A percentile compares a stretch with the other conserved stretches of the same genome.
Conservation (phyloP, 805 yeast genomes). For the Ogataea trehaloabstinens region DNA sequence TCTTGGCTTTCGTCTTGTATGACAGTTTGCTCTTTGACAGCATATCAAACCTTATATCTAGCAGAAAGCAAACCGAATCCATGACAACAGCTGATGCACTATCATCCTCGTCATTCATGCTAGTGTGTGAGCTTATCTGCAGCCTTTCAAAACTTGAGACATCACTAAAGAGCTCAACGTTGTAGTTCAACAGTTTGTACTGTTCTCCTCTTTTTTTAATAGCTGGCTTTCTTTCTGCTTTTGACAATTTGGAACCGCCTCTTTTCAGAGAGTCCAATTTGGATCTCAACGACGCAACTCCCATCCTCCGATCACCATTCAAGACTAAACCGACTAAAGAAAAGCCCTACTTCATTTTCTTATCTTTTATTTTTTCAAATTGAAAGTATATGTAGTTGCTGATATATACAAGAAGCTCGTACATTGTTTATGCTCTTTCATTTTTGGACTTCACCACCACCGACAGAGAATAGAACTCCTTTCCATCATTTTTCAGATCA, state of each 20-base stretch:
- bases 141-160: constrained; percentile 3
- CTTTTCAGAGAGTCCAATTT: constrained; percentile 7
- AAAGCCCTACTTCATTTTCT: too few species aligned
- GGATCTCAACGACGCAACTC: constrained; percentile 7
- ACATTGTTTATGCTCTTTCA: too few species aligned
- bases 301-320: constrained; percentile 5
- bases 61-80: constrained; percentile 18
- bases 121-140: background rate
- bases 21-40: constrained; percentile 24
- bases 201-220: constrained; percentile 9
- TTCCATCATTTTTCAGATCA: constrained; percentile 17
- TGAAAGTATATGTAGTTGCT: too few species aligned
- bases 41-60: constrained; percentile 20
- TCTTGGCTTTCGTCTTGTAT: constrained; percentile 17
- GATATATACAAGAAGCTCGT: too few species aligned
- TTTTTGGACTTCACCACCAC: constrained; percentile 24
- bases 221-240: constrained; percentile 2
- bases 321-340: background rate
- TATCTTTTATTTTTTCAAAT: too few species aligned
- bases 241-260: constrained; percentile 4
- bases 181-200: constrained; percentile 11
- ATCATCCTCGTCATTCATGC: constrained; percentile 11
- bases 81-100: constrained; percentile 15
- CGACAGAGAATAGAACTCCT: constrained; percentile 13
- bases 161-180: constrained; percentile 15